Evolutionary conservation across 352 stramenopile genomes (phyloP).

Genomic region (Saprolegnia diclina): DNA sequence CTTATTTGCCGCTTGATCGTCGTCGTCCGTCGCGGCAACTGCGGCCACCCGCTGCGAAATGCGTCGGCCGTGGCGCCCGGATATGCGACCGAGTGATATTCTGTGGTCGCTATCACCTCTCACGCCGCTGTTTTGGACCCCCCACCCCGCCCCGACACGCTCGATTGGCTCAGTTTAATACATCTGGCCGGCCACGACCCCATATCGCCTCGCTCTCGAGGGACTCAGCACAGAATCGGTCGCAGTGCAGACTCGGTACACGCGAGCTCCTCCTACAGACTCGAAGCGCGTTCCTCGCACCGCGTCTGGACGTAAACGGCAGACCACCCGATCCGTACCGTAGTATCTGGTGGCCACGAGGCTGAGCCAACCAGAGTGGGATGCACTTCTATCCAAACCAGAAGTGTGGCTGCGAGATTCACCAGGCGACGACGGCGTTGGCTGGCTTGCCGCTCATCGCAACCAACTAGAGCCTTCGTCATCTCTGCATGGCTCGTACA

Average conservation of each 20-base stretch:
- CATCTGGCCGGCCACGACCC: not conserved
- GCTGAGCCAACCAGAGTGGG: too few relatives aligned
- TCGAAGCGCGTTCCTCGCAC: not conserved
- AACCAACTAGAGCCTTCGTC: too few relatives aligned
- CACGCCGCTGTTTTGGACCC: not conserved
- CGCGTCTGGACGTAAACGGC: too few relatives aligned
- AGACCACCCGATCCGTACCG: too few relatives aligned
- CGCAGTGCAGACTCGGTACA: not conserved
- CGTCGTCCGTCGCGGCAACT: not conserved
- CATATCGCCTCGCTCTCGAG: not conserved
- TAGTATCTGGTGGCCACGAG: too few relatives aligned
- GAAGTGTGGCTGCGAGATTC: too few relatives aligned
- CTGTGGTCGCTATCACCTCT: not conserved
- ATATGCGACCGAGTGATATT: not conserved
- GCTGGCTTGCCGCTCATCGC: too few relatives aligned
- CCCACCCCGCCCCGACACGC: not conserved
- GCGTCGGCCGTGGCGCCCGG: too few relatives aligned
- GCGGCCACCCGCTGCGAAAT: not conserved
- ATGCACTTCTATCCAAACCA: too few relatives aligned
- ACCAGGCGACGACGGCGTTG: too few relatives aligned
- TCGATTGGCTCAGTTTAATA: conserved; percentile 8
- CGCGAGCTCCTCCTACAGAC: not conserved
- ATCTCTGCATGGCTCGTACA: too few relatives aligned
- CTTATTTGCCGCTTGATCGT: too few relatives aligned
- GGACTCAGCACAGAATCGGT: not conserved